Conservation (phyloP, 1,284 basidiomycete species). For the Coniophora puteana region DNA sequence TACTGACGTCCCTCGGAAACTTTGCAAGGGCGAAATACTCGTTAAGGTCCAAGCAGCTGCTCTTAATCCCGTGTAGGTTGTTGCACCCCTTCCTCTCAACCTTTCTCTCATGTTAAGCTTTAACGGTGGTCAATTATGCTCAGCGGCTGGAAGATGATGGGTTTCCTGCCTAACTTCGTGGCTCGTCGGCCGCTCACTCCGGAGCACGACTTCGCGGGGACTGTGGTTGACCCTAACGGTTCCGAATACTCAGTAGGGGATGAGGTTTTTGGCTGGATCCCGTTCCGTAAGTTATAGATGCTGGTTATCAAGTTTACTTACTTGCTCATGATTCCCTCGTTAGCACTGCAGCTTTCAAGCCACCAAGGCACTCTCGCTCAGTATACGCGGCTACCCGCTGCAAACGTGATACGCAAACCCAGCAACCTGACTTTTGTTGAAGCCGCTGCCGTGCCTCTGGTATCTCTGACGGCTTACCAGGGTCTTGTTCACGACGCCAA, state of each 20-base stretch:
- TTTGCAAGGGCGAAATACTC: conserved; percentile 45
- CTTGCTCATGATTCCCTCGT: too few species aligned
- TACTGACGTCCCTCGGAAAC: conserved; percentile 39
- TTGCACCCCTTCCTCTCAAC: too few species aligned
- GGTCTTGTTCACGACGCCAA: conserved; percentile 39
- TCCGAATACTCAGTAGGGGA: conserved; percentile 52
- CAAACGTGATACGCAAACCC: conserved; percentile 42
- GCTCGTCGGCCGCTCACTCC: conserved; percentile 47
- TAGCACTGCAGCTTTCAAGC: conserved; percentile 19
- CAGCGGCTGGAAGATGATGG: conserved; percentile 58
- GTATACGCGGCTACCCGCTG: conserved; percentile 43
- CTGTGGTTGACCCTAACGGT: conserved; percentile 50
- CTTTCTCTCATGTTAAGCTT: too few species aligned
- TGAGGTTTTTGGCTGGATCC: conserved; percentile 53
- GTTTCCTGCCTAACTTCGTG: conserved; percentile 44
- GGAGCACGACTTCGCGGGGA: conserved; percentile 61
- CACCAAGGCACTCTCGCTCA: conserved; percentile 51
- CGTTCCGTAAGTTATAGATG: conserved; percentile 37
- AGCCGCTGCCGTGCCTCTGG: conserved; percentile 55
- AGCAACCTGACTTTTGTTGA: conserved; percentile 42
- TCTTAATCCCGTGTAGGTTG: conserved; percentile 58
- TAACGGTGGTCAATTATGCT: too few species aligned
- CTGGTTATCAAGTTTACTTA: too few species aligned
- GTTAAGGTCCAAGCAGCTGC: conserved; percentile 58
- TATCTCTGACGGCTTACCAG: conserved; percentile 54